Percentiles rank a stretch among this genome's conserved stretches.
phyloP scores from a whole-genome alignment of 345 rosid species.

The Combretum micranthum region DNA sequence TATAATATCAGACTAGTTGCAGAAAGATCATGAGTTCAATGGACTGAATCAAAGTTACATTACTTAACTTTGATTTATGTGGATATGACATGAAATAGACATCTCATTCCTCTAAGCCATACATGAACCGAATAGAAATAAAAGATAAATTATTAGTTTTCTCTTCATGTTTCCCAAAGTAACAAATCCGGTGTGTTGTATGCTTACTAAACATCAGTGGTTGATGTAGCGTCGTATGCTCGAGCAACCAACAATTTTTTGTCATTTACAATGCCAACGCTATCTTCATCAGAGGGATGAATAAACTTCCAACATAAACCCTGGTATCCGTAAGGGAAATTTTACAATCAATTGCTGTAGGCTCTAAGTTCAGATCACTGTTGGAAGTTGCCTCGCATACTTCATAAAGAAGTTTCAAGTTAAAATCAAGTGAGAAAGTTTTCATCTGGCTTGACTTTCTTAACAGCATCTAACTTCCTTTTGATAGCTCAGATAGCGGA shows the following conservation, averaged over 20 bases:
- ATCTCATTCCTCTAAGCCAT: no score
- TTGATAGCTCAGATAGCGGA: slow-evolving; percentile 20
- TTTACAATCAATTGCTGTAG: slow-evolving; percentile 20
- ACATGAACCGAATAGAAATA: no score
- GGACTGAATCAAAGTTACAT: no score
- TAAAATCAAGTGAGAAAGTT: slow-evolving; percentile 25
- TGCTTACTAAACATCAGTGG: no score
- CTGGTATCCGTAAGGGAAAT: slow-evolving; percentile 26
- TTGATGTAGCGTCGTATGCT: no score
- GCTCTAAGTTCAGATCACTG: slow-evolving; percentile 26
- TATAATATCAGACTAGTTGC: no score
- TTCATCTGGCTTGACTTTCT: slow-evolving; percentile 19
- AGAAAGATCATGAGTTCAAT: no score
- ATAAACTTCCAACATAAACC: not conserved
- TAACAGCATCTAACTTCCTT: slow-evolving; percentile 13
- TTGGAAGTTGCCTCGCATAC: slow-evolving; percentile 20
- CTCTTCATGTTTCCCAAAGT: no score
- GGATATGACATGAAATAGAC: no score
- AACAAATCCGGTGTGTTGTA: no score
- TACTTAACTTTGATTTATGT: no score
- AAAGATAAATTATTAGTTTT: no score
- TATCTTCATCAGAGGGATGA: not conserved
- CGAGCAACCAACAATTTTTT: not conserved
- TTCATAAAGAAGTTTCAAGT: slow-evolving; percentile 26
- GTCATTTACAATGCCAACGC: not conserved